Evolutionary conservation across 352 stramenopile species (phyloP), one percentile per base, ranked within the genome.

Genomic region (Phytophthora litchii): DNA sequence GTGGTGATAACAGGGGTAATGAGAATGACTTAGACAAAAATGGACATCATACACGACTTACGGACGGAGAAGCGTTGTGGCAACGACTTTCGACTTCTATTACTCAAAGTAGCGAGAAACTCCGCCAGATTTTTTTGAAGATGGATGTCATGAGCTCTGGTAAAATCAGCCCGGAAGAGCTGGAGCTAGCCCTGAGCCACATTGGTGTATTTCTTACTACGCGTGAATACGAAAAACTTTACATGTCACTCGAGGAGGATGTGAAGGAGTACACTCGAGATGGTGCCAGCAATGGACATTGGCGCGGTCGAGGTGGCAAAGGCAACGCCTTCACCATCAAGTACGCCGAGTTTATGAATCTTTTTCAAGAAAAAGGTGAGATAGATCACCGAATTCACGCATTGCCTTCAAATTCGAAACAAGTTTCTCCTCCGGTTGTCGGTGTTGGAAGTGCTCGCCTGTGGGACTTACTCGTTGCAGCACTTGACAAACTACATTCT

Each of bases 91-190:
- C 70, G n/a, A 73, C 80, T 31, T 52, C 72, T 1, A 73, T 90
- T 9, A 55, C 63, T 5, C 64, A 83, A 44, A 78, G 70, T 19
- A 62, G 79, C 31, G 83, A 90, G 45, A 93, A 93, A 20, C 71
- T 91, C 19, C 68, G 70, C 21, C 79, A 89, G 44, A 81, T 93
- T 48, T 93, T 89, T 51, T 74, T 88, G 31, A 89, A 88, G 29
- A 91, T 93, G 76, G 83, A 93, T 47, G 80, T 93, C 14, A 72
- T 75, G 60, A 86, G 79, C 56, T 76, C 80, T 0, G 83, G 76
- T 0, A 80, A 72, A 40, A 66, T 93, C 29, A 87, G 49, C 25
- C 76, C 74, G 8, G 79, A 91, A 13, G 83, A 93, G 37, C 83
- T 91, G 47, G 77, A 88, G 58, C 64, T 91, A 3, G 83, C 79